Base-by-base conservation (phyloP, 768 basidiomycete species). In the Cystobasidium onofrii region DNA sequence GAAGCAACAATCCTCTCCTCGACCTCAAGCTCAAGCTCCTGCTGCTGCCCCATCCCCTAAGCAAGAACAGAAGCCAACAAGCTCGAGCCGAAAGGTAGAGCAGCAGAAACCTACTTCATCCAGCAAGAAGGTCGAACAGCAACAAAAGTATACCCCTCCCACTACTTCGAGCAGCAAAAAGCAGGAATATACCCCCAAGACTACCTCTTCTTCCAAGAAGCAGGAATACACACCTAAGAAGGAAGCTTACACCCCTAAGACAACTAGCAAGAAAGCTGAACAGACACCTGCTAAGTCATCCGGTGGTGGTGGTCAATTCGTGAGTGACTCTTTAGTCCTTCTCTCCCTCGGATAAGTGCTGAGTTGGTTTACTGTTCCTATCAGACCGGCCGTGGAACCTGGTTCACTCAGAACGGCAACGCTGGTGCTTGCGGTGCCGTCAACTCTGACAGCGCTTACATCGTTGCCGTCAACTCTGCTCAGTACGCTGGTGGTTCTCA, bases 341-440 rank as follows among this genome's bases (percentile, higher is more conserved):
- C 27, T 23, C 7, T 64, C 63, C 9, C 36, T 27, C 1, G 12
- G 63, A 13, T 20, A 6, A 36, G 23, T 27, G 27, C 27, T 4
- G 13, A 39, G 1, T 6, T 64, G 36, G 3, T n/a, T 41, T 41
- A 3, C 63, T 64, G 12, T 64, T 41, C 10, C 36, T 6, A 31
- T 4, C 36, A 41, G 44, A 39, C 36, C 63, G 36, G 63, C 39
- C 39, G 41, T 17, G 65, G 36, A 7, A 73, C 73, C 12, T 64
- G 44, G 62, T 64, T 29, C 73, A 64, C 44, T 2, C 64, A 73
- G 46, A 34, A 41, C n/a, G 62, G 63, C 25, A 64, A 84, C 44
- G 83, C 89, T 9, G 93, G 93, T 67, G 89, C 90, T 6, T 96
- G 94, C 81, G 94, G 93, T 55, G 76, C 66, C 36, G 78, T 82